A percentile compares a stretch with the other conserved stretches of the same genome.
Conservation (phyloP, 805 yeast species). For the Metschnikowia continentalis region DNA sequence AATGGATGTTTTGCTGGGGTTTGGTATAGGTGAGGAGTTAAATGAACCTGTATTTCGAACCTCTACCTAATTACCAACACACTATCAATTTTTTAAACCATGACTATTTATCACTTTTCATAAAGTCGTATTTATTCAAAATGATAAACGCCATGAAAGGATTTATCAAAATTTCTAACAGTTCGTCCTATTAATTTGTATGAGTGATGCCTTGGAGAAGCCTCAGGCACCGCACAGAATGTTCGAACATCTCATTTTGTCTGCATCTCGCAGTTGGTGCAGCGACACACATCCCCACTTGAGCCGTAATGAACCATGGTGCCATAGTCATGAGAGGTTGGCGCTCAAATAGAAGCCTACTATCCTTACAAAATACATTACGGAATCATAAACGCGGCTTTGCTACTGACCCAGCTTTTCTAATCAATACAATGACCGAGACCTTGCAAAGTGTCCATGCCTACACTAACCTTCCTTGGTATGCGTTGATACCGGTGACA, state of each 20-base stretch:
- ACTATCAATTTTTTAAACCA: too few relatives aligned
- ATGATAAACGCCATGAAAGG: neutral
- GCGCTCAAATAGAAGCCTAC: neutral
- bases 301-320: neutral
- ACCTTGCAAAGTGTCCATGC: slow-evolving; percentile 48
- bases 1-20: too few relatives aligned
- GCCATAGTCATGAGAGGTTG: neutral
- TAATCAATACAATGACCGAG: slow-evolving; percentile 32
- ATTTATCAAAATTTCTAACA: neutral
- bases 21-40: too few relatives aligned
- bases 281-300: neutral
- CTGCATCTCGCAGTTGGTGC: neutral
- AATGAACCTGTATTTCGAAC: too few relatives aligned
- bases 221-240: neutral
- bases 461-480: slow-evolving; percentile 73
- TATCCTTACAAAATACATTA: neutral
- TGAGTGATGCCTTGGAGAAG: neutral
- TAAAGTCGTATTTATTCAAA: too few relatives aligned
- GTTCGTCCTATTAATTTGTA: neutral
- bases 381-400: slow-evolving; percentile 15
- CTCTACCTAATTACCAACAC: too few relatives aligned
- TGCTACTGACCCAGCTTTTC: slow-evolving; percentile 29
- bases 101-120: too few relatives aligned
- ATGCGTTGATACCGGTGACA: slow-evolving; percentile 68
- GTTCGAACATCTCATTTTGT: neutral